A percentile compares a stretch with the other conserved stretches of the same genome.
phyloP scores from a whole-genome alignment of 352 stramenopile genomes.

The Saprolegnia diclina region DNA sequence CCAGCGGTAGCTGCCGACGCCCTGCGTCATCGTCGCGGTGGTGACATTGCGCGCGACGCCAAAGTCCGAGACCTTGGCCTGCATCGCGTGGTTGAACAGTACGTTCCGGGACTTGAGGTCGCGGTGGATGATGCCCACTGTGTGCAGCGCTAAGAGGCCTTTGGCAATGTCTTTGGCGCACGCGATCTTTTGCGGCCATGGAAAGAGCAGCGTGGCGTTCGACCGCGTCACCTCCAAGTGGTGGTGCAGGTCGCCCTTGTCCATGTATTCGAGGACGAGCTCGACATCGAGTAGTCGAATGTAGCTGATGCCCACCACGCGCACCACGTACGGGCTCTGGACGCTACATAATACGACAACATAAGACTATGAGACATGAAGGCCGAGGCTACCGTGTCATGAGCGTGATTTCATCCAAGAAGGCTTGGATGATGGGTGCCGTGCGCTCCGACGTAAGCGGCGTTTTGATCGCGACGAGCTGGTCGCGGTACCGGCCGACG shows the following conservation, averaged over 20 bases:
- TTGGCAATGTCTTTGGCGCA: conserved; percentile 29
- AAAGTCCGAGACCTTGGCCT: conserved; percentile 37
- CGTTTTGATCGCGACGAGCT: conserved; percentile 1
- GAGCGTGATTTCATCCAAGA: neutral
- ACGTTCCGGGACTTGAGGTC: conserved; percentile 47
- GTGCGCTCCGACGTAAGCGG: conserved; percentile 1
- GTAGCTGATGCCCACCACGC: conserved; percentile 44
- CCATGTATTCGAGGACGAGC: conserved; percentile 50
- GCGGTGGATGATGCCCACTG: conserved; percentile 35
- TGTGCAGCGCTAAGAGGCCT: conserved; percentile 36
- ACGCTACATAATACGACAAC: neutral
- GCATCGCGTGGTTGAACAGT: conserved; percentile 33
- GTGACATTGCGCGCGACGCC: conserved; percentile 29
- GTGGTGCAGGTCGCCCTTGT: conserved; percentile 37
- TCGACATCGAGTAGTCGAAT: conserved; percentile 40
- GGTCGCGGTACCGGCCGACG: neutral
- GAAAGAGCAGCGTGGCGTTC: neutral
- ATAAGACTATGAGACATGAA: neutral
- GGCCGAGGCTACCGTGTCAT: neutral
- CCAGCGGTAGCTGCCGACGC: conserved; percentile 23
- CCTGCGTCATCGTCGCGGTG: conserved; percentile 23
- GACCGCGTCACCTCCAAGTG: neutral
- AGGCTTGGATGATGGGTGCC: conserved; percentile 2
- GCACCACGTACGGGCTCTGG: conserved; percentile 42
- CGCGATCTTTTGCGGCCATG: conserved; percentile 3